Evolutionary conservation across 139 green algal genomes (phyloP).

Genomic region (Raphidocelis subcapitata): DNA sequence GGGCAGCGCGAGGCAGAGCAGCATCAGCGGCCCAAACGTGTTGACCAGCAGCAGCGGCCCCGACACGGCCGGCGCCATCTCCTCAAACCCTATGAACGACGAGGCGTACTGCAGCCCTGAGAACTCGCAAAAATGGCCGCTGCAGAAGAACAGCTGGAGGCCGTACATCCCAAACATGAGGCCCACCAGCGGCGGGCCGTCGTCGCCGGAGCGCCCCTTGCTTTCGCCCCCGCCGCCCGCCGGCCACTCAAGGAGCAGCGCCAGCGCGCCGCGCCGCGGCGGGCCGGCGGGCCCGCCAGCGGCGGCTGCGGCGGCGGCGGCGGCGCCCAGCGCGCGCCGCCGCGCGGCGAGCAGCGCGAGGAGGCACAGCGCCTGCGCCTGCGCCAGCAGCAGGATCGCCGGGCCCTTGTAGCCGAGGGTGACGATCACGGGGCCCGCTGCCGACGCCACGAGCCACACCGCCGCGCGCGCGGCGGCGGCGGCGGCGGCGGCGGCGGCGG

Average conservation of each 20-base stretch:
- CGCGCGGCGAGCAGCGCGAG: conserved; percentile 18
- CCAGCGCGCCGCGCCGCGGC: conserved; percentile 18
- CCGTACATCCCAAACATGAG: conserved; percentile 20
- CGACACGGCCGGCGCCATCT: conserved; percentile 61
- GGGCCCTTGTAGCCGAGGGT: conserved; percentile 45
- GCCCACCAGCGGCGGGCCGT: background rate
- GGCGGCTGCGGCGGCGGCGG: background rate
- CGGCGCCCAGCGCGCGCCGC: background rate
- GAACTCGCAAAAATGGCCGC: conserved; percentile 91
- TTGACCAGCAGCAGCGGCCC: conserved; percentile 71
- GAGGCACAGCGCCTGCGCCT: conserved; percentile 14
- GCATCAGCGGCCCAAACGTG: conserved; percentile 69
- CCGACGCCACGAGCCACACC: conserved; percentile 16
- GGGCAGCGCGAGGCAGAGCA: conserved; percentile 39
- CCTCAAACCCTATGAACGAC: conserved; percentile 82
- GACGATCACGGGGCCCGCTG: conserved; percentile 33
- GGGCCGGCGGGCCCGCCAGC: background rate
- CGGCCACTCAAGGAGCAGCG: background rate
- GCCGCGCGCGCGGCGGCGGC: background rate
- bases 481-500: too few species aligned
- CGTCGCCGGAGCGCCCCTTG: background rate
- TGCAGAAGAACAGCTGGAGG: conserved; percentile 74
- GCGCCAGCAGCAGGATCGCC: conserved; percentile 35
- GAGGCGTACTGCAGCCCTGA: conserved; percentile 84
- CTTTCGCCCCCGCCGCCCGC: background rate